Conservation (phyloP, 371 early-diverging fungal species). For the Mucor racemosus region DNA sequence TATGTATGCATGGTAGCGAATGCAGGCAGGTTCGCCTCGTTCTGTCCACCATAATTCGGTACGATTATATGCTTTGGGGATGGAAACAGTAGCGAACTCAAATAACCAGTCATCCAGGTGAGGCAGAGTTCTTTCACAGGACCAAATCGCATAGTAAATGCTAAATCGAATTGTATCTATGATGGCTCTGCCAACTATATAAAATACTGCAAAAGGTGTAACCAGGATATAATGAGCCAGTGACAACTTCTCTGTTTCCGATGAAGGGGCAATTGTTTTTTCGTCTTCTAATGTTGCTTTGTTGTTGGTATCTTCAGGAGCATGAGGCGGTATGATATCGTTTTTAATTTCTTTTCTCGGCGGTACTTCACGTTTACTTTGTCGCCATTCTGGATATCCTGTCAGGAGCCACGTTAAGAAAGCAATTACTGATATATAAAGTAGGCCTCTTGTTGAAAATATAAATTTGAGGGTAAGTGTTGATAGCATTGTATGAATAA, state of each 20-base stretch:
- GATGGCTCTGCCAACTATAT: constrained; percentile 27
- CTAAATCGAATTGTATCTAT: constrained; percentile 25
- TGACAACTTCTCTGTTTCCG: constrained; percentile 16
- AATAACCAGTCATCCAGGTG: constrained; percentile 46
- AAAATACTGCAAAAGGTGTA: constrained; percentile 39
- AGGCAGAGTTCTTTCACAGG: constrained; percentile 31
- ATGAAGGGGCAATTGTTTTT: not conserved
- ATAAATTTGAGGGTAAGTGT: constrained; percentile 3
- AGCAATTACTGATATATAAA: constrained; percentile 7
- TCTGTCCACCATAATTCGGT: constrained; percentile 32
- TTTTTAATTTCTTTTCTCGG: no score
- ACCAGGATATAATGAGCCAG: constrained; percentile 39
- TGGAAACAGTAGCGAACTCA: constrained; percentile 32
- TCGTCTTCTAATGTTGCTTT: not conserved
- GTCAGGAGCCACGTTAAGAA: constrained; percentile 14
- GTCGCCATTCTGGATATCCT: constrained; percentile 26
- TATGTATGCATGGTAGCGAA: not conserved
- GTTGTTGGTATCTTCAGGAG: no score
- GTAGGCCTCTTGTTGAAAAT: constrained; percentile 26
- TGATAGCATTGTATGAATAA: not conserved
- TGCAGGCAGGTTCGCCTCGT: constrained; percentile 19
- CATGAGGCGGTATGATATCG: no score
- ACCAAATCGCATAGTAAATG: constrained; percentile 33
- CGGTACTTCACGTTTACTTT: not conserved
- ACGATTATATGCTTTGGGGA: constrained; percentile 26